Evolutionary conservation across 352 stramenopile species (phyloP).

Genomic region (Pythium grandisporangium): DNA sequence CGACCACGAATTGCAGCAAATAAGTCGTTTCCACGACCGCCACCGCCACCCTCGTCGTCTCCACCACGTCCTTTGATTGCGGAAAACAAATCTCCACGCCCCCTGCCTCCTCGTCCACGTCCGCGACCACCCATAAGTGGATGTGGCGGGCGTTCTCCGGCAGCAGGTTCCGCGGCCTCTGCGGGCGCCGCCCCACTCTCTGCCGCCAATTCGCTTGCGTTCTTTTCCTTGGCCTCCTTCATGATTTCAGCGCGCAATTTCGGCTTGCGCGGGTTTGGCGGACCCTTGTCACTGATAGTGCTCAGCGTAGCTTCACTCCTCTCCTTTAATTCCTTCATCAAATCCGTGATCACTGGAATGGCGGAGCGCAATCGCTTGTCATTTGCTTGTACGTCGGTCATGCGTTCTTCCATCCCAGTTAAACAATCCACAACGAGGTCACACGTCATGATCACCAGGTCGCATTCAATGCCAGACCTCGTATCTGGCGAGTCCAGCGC

Average conservation of each 20-base stretch:
- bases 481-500: constrained; percentile 63
- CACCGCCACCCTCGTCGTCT: constrained; percentile 26
- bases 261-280: constrained; percentile 34
- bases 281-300: constrained; percentile 62
- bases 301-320: constrained; percentile 43
- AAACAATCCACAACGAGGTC: constrained; percentile 69
- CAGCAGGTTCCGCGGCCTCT: constrained; percentile 7
- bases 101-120: constrained; percentile 18
- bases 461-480: constrained; percentile 66
- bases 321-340: constrained; percentile 57
- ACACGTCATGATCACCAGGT: constrained; percentile 44
- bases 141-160: constrained; percentile 17
- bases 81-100: constrained; percentile 31
- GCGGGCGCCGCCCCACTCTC: constrained; percentile 13
- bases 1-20: constrained; percentile 39
- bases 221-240: constrained; percentile 85
- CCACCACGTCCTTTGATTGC: constrained; percentile 40
- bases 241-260: constrained; percentile 69
- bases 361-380: constrained; percentile 73
- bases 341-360: constrained; percentile 42
- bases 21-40: constrained; percentile 27
- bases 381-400: constrained; percentile 75
- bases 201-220: constrained; percentile 37
- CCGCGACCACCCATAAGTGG: constrained; percentile 32
- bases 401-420: constrained; percentile 68